Evolutionary conservation across 176 grass and related monocot species (phyloP).

Genomic region (Coix lacrymajobi): DNA sequence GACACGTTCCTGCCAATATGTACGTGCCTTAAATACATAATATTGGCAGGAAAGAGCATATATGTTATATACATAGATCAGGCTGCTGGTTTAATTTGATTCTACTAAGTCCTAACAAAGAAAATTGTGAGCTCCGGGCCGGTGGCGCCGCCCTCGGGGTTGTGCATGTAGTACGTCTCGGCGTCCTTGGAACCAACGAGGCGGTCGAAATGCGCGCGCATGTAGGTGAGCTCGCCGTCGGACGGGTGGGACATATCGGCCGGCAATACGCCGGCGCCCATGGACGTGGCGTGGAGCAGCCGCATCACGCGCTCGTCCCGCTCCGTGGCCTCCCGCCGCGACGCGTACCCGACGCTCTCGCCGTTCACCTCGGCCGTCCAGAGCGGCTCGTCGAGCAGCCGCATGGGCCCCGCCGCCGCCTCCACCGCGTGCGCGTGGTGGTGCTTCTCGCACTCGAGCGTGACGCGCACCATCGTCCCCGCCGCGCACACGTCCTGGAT

Average conservation of each 20-base stretch:
- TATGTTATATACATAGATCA: too few species aligned
- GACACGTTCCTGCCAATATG: too few species aligned
- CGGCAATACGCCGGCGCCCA: conserved; percentile 86
- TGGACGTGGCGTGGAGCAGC: conserved; percentile 71
- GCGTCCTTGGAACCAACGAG: conserved; percentile 81
- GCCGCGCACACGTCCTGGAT: conserved; percentile 79
- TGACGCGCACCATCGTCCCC: conserved; percentile 61
- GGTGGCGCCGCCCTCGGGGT: conserved; percentile 52
- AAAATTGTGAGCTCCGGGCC: conserved; percentile 79
- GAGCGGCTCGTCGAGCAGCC: conserved; percentile 64
- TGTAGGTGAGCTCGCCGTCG: conserved; percentile 83
- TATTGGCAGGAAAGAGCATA: too few species aligned
- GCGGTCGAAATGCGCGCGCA: conserved; percentile 74
- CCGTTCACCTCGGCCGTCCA: conserved; percentile 79
- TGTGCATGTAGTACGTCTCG: conserved; percentile 94
- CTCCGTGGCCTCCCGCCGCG: conserved; percentile 57
- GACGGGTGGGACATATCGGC: conserved; percentile 47
- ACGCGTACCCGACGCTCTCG: conserved; percentile 61
- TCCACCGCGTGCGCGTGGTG: not conserved
- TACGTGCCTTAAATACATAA: too few species aligned
- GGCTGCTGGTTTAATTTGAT: not conserved
- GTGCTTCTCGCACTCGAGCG: conserved; percentile 85
- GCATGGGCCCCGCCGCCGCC: not conserved
- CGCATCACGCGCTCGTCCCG: conserved; percentile 67
- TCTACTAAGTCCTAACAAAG: conserved; percentile 75